These are phyloP conservation scores for Eragrostis tef DNA, from an alignment of 202 grass and related monocot genomes.

Conservation along the genomic window DNA sequence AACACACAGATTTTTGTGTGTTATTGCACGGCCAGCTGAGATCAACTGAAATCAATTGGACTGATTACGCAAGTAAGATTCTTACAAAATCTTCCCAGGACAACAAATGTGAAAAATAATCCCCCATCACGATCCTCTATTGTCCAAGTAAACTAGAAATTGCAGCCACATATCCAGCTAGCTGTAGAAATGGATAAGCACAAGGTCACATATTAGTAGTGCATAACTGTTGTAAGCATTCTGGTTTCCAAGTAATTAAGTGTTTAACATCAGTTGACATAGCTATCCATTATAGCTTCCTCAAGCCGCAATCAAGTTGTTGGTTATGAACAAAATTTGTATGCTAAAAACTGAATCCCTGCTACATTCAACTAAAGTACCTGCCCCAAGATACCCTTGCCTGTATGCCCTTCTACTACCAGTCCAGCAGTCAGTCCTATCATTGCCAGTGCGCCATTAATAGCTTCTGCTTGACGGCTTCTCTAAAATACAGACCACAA, in stretches of 20 bases:
- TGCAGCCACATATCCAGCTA: slow-evolving; percentile 70
- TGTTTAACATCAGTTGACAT: not conserved
- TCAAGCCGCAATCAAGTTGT: slow-evolving; percentile 7
- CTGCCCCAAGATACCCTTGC: slow-evolving; percentile 92
- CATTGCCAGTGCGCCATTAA: slow-evolving; percentile 87
- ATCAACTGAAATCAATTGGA: slow-evolving; percentile 38
- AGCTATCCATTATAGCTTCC: slow-evolving; percentile 18
- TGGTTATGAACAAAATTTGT: slow-evolving; percentile 2
- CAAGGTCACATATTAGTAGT: slow-evolving; percentile 21
- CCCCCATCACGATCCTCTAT: slow-evolving; percentile 34
- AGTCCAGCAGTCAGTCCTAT: slow-evolving; percentile 82
- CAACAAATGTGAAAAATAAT: slow-evolving; percentile 27
- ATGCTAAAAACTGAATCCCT: slow-evolving; percentile 18
- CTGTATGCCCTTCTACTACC: slow-evolving; percentile 79
- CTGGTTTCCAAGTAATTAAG: not conserved
- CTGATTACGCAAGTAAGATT: slow-evolving; percentile 38
- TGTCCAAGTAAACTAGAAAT: slow-evolving; percentile 60
- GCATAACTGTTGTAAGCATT: slow-evolving; percentile 24
- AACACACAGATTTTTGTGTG: not conserved
- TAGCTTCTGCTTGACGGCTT: slow-evolving; percentile 74
- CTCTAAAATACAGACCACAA: slow-evolving; percentile 55
- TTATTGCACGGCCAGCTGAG: slow-evolving; percentile 18
- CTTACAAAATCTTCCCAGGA: slow-evolving; percentile 21
- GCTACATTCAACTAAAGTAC: slow-evolving; percentile 48
- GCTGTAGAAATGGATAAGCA: slow-evolving; percentile 59